Evolutionary conservation across 192 early-diverging fungal species (phyloP).

Genomic region (Dissophora globulifera): DNA sequence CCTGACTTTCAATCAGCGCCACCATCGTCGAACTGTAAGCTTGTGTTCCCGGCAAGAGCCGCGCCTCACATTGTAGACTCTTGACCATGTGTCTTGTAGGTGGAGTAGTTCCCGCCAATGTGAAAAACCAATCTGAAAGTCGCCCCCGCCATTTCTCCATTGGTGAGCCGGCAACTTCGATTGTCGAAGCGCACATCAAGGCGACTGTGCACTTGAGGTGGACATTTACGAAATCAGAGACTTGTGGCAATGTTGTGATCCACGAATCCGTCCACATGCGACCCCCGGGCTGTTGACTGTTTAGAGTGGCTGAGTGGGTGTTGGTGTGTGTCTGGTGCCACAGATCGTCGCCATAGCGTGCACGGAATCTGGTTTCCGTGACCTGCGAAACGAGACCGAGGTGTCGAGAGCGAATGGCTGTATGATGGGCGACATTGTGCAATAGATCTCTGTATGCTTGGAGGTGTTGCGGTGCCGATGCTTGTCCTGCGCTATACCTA

Average conservation of each 20-base stretch:
- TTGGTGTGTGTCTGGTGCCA: slow-evolving; percentile 6
- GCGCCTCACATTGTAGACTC: background rate
- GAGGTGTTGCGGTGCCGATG: background rate
- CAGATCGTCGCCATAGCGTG: slow-evolving; percentile 5
- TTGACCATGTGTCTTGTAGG: slow-evolving; percentile 18
- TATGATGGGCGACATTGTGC: slow-evolving; percentile 14
- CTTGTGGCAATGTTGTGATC: background rate
- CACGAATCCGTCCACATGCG: background rate
- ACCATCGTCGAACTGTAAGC: slow-evolving; percentile 10
- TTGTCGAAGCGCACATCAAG: slow-evolving; percentile 20
- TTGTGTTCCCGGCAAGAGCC: background rate
- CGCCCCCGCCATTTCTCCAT: slow-evolving; percentile 7
- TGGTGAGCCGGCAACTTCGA: background rate
- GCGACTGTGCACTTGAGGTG: slow-evolving; percentile 6
- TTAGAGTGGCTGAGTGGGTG: background rate
- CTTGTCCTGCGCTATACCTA: background rate
- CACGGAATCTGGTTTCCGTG: slow-evolving; percentile 15
- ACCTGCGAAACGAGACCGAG: slow-evolving; percentile 28
- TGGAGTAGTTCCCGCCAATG: slow-evolving; percentile 6
- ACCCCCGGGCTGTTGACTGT: background rate
- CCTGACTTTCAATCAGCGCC: slow-evolving; percentile 10
- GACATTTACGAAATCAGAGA: background rate
- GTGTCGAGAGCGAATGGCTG: slow-evolving; percentile 11
- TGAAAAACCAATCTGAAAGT: slow-evolving; percentile 40
- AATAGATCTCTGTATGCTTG: slow-evolving; percentile 15